phyloP scores from a whole-genome alignment of 306 rosid genomes.

The Sophora flavescens region DNA sequence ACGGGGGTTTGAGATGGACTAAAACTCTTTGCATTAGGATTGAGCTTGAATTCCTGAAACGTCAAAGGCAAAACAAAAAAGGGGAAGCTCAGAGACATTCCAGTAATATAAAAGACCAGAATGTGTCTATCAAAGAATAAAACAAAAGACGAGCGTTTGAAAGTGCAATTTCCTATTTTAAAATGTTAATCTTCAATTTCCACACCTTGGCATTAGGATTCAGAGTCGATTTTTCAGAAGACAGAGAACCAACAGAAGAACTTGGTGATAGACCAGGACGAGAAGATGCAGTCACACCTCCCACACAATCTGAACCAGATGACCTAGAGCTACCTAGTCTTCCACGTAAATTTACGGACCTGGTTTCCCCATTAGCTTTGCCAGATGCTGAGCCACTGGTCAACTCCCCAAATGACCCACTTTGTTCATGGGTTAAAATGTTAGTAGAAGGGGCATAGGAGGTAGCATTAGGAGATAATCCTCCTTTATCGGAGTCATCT shows the following conservation, averaged over 20 bases:
- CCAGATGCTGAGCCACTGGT: conserved; percentile 51
- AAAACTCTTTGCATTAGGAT: conserved; percentile 95
- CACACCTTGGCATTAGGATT: conserved; percentile 95
- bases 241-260: conserved; percentile 83
- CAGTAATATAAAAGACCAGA: conserved; percentile 22
- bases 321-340: conserved; percentile 72
- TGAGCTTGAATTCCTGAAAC: conserved; percentile 88
- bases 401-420: conserved; percentile 52
- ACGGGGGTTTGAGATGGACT: conserved; percentile 75
- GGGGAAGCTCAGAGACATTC: conserved; percentile 24
- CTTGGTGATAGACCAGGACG: conserved; percentile 85
- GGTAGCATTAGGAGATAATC: conserved; percentile 48
- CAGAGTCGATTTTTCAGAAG: conserved; percentile 78
- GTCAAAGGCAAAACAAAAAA: conserved; percentile 7
- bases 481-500: conserved; percentile 60
- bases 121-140: background rate
- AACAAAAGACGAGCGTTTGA: background rate
- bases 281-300: conserved; percentile 54
- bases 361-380: conserved; percentile 60
- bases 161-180: conserved; percentile 14
- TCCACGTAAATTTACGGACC: conserved; percentile 58
- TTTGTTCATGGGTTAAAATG: conserved; percentile 57
- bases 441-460: conserved; percentile 54
- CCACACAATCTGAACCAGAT: conserved; percentile 62
- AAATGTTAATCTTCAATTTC: conserved; percentile 26